A percentile compares a stretch with the other conserved stretches of the same genome.
These are phyloP conservation scores for Yamadazyma diospyri DNA, from an alignment of 1,139 yeast species.

Conservation along the genomic window DNA sequence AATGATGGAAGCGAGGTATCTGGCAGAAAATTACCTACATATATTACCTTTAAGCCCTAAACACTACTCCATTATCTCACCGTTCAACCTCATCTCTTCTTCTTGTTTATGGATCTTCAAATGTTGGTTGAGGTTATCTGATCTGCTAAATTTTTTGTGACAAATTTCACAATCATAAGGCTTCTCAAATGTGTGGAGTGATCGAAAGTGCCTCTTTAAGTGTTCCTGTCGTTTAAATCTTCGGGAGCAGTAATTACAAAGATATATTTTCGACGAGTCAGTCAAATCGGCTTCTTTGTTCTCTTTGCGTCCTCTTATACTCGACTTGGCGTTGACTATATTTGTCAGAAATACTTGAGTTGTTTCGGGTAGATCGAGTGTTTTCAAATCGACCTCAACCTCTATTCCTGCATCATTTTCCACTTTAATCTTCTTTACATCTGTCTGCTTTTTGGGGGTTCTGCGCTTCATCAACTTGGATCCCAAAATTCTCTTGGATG, in stretches of 20 bases:
- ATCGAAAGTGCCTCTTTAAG: constrained; percentile 70
- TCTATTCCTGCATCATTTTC: constrained; percentile 29
- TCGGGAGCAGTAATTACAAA: constrained; percentile 52
- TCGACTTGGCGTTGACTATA: constrained; percentile 31
- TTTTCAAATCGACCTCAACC: constrained; percentile 40
- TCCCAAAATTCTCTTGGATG: constrained; percentile 40
- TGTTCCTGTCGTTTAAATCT: constrained; percentile 78
- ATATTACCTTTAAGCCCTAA: no score
- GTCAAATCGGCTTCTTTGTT: constrained; percentile 44
- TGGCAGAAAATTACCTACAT: no score
- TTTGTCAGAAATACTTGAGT: constrained; percentile 37
- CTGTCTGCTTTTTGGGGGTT: constrained; percentile 19
- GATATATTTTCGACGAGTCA: constrained; percentile 39
- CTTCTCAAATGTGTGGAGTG: constrained; percentile 70
- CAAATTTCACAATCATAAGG: constrained; percentile 73
- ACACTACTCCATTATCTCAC: no score
- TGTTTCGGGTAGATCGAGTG: constrained; percentile 40
- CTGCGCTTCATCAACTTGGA: constrained; percentile 28
- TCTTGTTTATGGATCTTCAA: constrained; percentile 61
- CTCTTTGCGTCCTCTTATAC: constrained; percentile 46
- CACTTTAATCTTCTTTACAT: constrained; percentile 21
- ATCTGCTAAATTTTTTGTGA: constrained; percentile 68
- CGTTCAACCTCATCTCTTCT: constrained; percentile 16
- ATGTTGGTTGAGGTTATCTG: constrained; percentile 75
- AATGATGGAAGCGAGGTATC: no score